Base-by-base conservation (phyloP, 208 protist genomes). In the Leishmania turanica region DNA sequence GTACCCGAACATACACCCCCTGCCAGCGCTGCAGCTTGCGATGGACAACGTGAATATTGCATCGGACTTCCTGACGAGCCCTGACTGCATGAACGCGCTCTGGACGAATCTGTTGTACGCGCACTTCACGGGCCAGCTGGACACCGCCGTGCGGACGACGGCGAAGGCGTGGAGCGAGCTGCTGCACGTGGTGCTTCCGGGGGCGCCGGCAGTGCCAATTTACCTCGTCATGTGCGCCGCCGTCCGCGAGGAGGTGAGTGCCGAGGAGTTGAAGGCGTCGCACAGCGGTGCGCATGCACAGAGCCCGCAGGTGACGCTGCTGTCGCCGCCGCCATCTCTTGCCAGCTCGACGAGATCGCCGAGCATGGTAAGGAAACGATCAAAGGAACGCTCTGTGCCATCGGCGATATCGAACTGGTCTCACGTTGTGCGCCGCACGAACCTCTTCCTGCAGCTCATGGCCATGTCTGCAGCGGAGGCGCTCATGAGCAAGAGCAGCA, bases 61-160 rank as follows among this genome's bases (percentile, higher is more conserved):
- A 13, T 82, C 80, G 1, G 77, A 80, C 54, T 90, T 96, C 62
- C 75, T 96, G 13, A 84, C 83, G 19, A 75, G 77, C 13, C 53
- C 88, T 0, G 89, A 92, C 49, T 89, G 86, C 78, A 87, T 86
- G 68, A 95, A 93, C 80, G 91, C 93, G n/a, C 92, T 96, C 84
- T 96, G 93, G 93, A 88, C 85, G 27, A 94, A 92, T 79, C 75
- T 96, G 49, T 80, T 96, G 37, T 96, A 94, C 84, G 87, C 89
- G 3, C 91, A 92, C 77, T 96, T 89, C 81, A 88, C 86, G 0
- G 85, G 81, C 27, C 82, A 85, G 69, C 82, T 96, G 60, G 87
- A 94, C 70, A 87, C 90, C 51, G 75, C 91, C 11, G 65, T 76
- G 54, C 82, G 89, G 37, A 81, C 83, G 40, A 77, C 84, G 40